Base-by-base conservation (phyloP, 345 rosid genomes). In the Psidium friedrichsthalianum region DNA sequence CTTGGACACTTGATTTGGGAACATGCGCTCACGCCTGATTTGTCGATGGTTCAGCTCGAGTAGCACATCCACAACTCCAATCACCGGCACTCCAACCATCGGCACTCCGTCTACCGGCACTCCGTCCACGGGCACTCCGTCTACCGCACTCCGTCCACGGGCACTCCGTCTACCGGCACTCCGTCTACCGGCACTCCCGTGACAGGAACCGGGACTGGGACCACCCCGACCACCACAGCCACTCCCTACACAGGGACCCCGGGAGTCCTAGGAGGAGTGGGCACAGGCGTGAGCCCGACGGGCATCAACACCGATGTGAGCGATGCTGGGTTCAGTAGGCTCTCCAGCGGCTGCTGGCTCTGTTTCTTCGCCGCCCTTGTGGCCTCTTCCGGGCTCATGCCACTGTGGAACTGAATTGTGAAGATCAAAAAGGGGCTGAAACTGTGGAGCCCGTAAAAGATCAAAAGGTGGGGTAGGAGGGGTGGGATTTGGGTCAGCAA, bases 211-310 rank as follows among this genome's bases (percentile, higher is more conserved):
- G 87, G 91, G 11, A 56, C 88, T 2, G 87, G 91, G 11, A 56
- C 88, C 2, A 53, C 89, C 3, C 88, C 85, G 8, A 88, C 86
- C 53, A 87, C 90, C 5, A 86, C 92, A 2, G 74, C 92, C 51
- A 89, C 86, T 5, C 92, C 94, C 1, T 93, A 89, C 88, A 54
- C 89, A 1, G 56, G 90, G 14, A 90, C 94, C 9, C 91, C 95
- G 1, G 95, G 95, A 82, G 90, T 90, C 57, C 51, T 91, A n/a
- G 94, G 95, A 83, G 95, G 94, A 54, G 86, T 76, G 6, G 91
- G 92, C 80, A 82, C 88, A 0, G 92, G 93, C 15, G 24, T 90
- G 56, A 90, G 90, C 74, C 94, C 94, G 11, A 61, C 93, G 0
- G 91, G 95, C 61, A 87, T 89, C 24, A 90, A 92, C n/a, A 90